Conservation (phyloP, 2,329 filamentous ascomycete genomes). For the Cladophialophora immunda region DNA sequence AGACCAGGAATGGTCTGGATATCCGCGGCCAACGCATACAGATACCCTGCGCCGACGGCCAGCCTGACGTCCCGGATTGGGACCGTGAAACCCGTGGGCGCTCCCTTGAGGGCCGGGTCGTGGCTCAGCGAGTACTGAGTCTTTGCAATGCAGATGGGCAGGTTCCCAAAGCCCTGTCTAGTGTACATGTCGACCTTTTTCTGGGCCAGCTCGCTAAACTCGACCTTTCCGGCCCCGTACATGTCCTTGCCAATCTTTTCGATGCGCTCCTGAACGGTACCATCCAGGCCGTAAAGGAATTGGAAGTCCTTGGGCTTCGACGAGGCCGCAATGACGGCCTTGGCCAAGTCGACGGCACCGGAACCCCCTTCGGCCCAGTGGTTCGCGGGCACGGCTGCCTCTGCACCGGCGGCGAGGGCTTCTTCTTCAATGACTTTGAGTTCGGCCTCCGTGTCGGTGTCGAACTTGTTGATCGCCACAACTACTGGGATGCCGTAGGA, state of each 20-base stretch:
- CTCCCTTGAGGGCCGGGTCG: conserved; percentile 92
- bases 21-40: conserved; percentile 94
- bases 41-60: conserved; percentile 91
- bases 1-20: conserved; percentile 98
- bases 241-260: conserved; percentile 89
- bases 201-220: conserved; percentile 93
- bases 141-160: conserved; percentile 97
- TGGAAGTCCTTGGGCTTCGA: conserved; percentile 87
- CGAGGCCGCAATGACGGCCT: conserved; percentile 82
- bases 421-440: conserved; percentile 89
- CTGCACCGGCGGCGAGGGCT: conserved; percentile 87
- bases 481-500: conserved; percentile 92
- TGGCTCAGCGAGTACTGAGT: conserved; percentile 97
- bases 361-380: conserved; percentile 97
- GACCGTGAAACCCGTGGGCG: conserved; percentile 91
- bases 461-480: conserved; percentile 96
- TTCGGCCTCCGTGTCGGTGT: conserved; percentile 92
- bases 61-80: conserved; percentile 93
- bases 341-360: conserved; percentile 87
- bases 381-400: conserved; percentile 91
- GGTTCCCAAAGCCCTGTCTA: conserved; percentile 86
- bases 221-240: conserved; percentile 90
- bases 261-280: conserved; percentile 85
- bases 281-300: conserved; percentile 82
- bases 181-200: conserved; percentile 97